Base-by-base conservation (phyloP, 306 rosid genomes). In the Coriaria nepalensis region DNA sequence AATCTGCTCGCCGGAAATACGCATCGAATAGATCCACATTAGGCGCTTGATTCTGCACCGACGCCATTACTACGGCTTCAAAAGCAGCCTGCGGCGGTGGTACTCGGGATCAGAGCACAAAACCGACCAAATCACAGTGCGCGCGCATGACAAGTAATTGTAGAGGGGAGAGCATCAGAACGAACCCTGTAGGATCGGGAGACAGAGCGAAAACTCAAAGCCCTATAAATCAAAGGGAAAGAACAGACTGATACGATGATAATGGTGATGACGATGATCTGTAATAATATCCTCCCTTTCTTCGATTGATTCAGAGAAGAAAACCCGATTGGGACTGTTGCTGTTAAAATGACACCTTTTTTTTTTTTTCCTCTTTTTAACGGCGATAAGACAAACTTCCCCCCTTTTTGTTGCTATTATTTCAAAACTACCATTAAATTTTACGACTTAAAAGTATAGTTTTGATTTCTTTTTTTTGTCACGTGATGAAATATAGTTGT, bases 1-100 rank as follows among this genome's bases (percentile, higher is more conserved):
- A 80, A 82, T 92, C 99, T 45, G 99, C 99, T 4, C 82, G 80
- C 15, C 83, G 83, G 47, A 92, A 92, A 68, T 86, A 92, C 48
- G 82, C 81, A 80, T 92, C 99, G 64, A 92, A 92, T 64, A 82
- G 94, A 92, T 92, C 96, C 52, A 73, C 93, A 69, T 92, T 86
- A 65, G 85, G 52, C 53, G 82, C 68, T 13, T 47, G 81, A 63
- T 62, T 80, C 43, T 67, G 88, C 52, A 67, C 69, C 71, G 92
- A 73, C 58, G 85, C 81, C 94, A 79, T 85, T 54, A 52, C 35
- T 39, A 20, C 29, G 50, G 51, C 77, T 63, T 67, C 75, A 68
- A 57, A 63, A 63, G 38, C 60, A 54, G 42, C 3, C 62, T 50
- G 40, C 29, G 33, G 53, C 47, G 13, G 56, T 15, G 59, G 37